These are phyloP conservation scores for Sphenostylis stenocarpa DNA, from an alignment of 306 rosid genomes.

Conservation along the genomic window DNA sequence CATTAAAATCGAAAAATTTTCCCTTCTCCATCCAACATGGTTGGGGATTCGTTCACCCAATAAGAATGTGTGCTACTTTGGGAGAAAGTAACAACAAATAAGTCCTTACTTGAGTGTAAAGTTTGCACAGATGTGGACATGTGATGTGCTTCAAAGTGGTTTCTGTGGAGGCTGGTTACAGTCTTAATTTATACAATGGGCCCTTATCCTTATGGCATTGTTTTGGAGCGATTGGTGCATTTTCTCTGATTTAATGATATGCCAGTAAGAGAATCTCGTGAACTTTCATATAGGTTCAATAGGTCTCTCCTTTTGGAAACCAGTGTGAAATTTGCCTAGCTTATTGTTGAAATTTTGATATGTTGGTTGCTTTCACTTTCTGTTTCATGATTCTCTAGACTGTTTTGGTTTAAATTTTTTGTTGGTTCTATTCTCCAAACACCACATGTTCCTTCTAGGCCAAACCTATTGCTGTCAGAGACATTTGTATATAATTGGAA, in stretches of 20 bases:
- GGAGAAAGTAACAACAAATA: background rate
- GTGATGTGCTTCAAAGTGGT: background rate
- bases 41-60: background rate
- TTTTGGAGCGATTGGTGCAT: conserved; percentile 4
- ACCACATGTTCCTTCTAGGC: conserved; percentile 20
- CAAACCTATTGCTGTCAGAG: conserved; percentile 9
- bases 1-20: background rate
- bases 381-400: conserved; percentile 1
- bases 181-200: background rate
- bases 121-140: background rate
- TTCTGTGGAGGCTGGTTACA: background rate
- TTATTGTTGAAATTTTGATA: background rate
- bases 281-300: background rate
- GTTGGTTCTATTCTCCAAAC: conserved; percentile 15
- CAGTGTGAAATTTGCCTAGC: background rate
- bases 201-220: background rate
- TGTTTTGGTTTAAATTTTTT: conserved; percentile 22
- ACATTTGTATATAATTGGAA: background rate
- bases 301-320: conserved; percentile 5
- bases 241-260: conserved; percentile 9
- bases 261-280: conserved; percentile 13
- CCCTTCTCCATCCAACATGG: background rate
- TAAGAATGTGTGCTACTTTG: background rate
- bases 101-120: background rate
- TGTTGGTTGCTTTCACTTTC: conserved; percentile 22